phyloP scores from a whole-genome alignment of 108 stramenopile genomes.

The Discostella pseudostelligera region DNA sequence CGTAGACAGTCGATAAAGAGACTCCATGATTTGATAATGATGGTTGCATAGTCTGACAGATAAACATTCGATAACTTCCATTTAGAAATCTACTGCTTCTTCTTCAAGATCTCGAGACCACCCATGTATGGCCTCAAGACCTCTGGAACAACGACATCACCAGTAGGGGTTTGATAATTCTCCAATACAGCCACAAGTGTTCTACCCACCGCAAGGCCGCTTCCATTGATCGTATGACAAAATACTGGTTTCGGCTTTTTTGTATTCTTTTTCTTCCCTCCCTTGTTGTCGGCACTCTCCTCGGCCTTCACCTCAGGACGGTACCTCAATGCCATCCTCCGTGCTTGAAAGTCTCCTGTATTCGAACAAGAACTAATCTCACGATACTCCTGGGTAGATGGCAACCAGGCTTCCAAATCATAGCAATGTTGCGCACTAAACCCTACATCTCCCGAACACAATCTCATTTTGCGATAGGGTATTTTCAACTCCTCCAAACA shows the following conservation, averaged over 20 bases:
- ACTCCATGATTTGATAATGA: too few species aligned
- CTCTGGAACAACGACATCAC: constrained; percentile 84
- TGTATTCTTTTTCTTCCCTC: constrained; percentile 67
- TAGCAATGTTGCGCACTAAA: constrained; percentile 93
- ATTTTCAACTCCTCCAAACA: constrained; percentile 85
- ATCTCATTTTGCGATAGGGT: constrained; percentile 90
- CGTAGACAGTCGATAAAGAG: too few species aligned
- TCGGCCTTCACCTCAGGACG: constrained; percentile 53
- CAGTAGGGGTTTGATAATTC: constrained; percentile 94
- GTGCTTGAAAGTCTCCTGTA: constrained; percentile 97
- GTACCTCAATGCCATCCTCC: constrained; percentile 93
- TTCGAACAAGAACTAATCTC: constrained; percentile 95
- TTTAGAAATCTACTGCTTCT: constrained; percentile 8
- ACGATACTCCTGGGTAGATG: constrained; percentile 87
- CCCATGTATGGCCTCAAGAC: constrained; percentile 94
- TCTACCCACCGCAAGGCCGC: constrained; percentile 95
- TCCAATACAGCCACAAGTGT: constrained; percentile 96
- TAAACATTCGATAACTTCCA: too few species aligned
- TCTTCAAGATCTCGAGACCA: constrained; percentile 71
- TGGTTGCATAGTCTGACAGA: too few species aligned
- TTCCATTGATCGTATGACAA: constrained; percentile 98
- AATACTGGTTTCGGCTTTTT: constrained; percentile 81
- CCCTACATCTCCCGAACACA: constrained; percentile 96
- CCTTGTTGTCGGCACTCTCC: constrained; percentile 25
- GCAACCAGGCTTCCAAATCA: constrained; percentile 98